phyloP scores from a whole-genome alignment of 495 filamentous ascomycete genomes.

The Daldinia concentrica region DNA sequence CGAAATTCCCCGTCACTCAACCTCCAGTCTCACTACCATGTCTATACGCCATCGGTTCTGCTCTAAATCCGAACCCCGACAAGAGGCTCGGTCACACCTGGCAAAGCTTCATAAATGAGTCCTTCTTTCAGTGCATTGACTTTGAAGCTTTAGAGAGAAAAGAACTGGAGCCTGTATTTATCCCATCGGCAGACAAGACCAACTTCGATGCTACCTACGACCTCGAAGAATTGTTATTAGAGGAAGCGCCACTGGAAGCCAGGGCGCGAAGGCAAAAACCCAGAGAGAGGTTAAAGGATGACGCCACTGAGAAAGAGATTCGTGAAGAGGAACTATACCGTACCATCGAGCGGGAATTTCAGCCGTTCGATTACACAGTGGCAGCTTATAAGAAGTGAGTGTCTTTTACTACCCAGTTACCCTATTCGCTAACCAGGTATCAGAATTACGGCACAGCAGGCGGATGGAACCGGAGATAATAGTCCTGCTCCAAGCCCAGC shows the following conservation, averaged over 20 bases:
- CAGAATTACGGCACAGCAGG: constrained; percentile 35
- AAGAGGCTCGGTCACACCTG: constrained; percentile 85
- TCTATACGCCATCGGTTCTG: constrained; percentile 81
- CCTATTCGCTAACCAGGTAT: constrained; percentile 19
- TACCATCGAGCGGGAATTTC: constrained; percentile 93
- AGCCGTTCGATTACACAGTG: constrained; percentile 93
- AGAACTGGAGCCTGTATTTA: constrained; percentile 89
- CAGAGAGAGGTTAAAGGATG: constrained; percentile 86
- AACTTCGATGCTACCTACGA: constrained; percentile 99
- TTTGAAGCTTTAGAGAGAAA: constrained; percentile 88
- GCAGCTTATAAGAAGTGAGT: constrained; percentile 72
- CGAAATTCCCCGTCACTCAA: constrained; percentile 87
- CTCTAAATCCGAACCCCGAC: constrained; percentile 81
- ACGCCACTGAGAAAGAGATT: constrained; percentile 95
- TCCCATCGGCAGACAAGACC: constrained; percentile 94
- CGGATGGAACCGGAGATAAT: constrained; percentile 15
- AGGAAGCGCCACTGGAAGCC: constrained; percentile 95
- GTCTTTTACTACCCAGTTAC: not conserved
- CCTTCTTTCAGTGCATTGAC: constrained; percentile 88
- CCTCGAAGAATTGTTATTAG: constrained; percentile 89
- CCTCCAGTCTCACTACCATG: constrained; percentile 88
- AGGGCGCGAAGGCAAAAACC: constrained; percentile 92
- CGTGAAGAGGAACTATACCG: constrained; percentile 92
- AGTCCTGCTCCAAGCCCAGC: constrained; percentile 23
- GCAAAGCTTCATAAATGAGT: constrained; percentile 81